Evolutionary conservation across 495 filamentous ascomycete species (phyloP).

Genomic region (Tuber calosporum): DNA sequence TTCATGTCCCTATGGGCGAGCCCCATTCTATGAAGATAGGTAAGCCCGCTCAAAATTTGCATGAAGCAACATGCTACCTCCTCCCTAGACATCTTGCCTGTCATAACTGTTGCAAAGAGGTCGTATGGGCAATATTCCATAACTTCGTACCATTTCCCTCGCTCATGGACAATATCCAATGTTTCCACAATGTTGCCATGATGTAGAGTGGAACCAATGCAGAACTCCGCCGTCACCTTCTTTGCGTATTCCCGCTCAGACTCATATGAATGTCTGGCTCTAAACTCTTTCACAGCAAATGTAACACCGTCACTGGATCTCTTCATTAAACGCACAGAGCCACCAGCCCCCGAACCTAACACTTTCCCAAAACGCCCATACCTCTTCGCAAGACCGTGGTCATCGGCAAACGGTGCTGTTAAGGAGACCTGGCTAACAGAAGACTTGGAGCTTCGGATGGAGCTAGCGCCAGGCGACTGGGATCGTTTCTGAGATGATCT

Average conservation of each 20-base stretch:
- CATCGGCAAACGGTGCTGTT: constrained; percentile 82
- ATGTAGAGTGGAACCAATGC: constrained; percentile 91
- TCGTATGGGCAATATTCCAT: constrained; percentile 99
- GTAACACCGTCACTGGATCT: constrained; percentile 80
- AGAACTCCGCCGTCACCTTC: constrained; percentile 99
- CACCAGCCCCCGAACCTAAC: constrained; percentile 86
- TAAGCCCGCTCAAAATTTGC: constrained; percentile 92
- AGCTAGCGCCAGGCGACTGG: constrained; percentile 59
- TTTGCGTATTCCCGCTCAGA: constrained; percentile 92
- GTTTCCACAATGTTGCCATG: constrained; percentile 99
- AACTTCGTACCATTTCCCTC: constrained; percentile 92
- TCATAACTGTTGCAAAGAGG: constrained; percentile 98
- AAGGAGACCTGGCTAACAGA: constrained; percentile 48
- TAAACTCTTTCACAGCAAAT: constrained; percentile 96
- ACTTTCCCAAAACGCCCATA: constrained; percentile 95
- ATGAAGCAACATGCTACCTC: constrained; percentile 86
- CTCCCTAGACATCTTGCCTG: constrained; percentile 89
- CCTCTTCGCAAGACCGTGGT: constrained; percentile 81
- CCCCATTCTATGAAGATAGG: constrained; percentile 95
- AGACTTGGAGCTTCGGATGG: constrained; percentile 59
- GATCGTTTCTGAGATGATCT: constrained; percentile 57
- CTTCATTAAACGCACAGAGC: constrained; percentile 91
- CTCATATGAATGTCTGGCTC: constrained; percentile 87
- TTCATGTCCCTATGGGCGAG: constrained; percentile 94
- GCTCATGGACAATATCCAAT: constrained; percentile 92